A percentile compares a stretch with the other conserved stretches of the same genome.
phyloP scores from a whole-genome alignment of 139 green algal genomes.

The Chlorella sp. region DNA sequence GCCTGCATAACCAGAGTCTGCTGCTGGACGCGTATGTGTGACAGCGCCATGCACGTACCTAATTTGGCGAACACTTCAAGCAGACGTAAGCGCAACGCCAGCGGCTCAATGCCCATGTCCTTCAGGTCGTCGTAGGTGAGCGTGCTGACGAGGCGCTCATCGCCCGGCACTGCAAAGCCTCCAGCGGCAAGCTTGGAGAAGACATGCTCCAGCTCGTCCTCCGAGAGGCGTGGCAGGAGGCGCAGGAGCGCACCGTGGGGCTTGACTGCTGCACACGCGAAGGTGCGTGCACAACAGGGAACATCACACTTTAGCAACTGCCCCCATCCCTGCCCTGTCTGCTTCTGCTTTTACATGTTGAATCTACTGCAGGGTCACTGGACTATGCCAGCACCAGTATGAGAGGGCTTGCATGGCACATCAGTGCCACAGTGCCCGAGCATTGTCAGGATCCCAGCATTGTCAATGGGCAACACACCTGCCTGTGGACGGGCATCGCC shows the following conservation, averaged over 20 bases:
- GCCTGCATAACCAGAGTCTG: not conserved
- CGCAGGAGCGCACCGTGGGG: not conserved
- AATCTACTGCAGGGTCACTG: too few relatives aligned
- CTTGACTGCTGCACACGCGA: not conserved
- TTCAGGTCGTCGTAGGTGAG: not conserved
- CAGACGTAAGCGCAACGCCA: not conserved
- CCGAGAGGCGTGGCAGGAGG: not conserved
- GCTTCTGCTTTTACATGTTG: too few relatives aligned
- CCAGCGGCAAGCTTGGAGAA: conserved; percentile 3
- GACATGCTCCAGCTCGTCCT: not conserved
- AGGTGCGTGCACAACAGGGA: not conserved
- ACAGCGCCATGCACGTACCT: not conserved
- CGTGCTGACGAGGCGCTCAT: not conserved
- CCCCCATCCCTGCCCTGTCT: too few relatives aligned
- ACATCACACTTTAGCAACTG: not conserved
- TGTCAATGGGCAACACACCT: too few relatives aligned
- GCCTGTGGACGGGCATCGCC: too few relatives aligned
- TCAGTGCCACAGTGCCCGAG: too few relatives aligned
- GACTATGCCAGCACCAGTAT: too few relatives aligned
- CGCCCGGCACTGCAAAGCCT: not conserved
- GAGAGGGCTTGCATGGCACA: too few relatives aligned
- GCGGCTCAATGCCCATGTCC: conserved; percentile 3
- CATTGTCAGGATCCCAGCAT: too few relatives aligned
- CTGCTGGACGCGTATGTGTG: not conserved
- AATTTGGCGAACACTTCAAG: not conserved